Evolutionary conservation across 140 eudicot genomes (phyloP).

Genomic region (Bidens hawaiensis): DNA sequence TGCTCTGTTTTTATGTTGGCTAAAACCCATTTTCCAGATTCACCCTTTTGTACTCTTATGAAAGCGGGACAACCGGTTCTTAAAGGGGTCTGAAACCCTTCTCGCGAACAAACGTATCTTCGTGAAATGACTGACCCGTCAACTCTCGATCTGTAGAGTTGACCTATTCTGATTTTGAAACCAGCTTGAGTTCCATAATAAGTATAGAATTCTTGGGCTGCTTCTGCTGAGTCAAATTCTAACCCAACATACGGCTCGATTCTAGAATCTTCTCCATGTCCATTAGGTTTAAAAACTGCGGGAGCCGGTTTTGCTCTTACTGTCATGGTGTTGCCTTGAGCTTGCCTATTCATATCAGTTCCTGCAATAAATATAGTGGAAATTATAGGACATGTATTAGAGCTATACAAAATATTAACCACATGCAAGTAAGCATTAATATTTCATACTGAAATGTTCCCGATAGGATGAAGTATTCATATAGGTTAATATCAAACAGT

Average conservation of each 20-base stretch:
- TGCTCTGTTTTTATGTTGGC: conserved; percentile 15
- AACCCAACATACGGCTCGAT: conserved; percentile 39
- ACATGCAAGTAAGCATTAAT: neutral
- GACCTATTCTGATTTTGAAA: too few relatives aligned
- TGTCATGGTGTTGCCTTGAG: too few relatives aligned
- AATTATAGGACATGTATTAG: conserved; percentile 1
- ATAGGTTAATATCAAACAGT: too few relatives aligned
- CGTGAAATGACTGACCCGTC: conserved; percentile 41
- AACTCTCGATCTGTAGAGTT: neutral
- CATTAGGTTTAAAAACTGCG: neutral
- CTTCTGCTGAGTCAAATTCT: conserved; percentile 44
- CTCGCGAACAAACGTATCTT: conserved; percentile 23
- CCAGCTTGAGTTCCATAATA: conserved; percentile 1
- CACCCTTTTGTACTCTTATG: conserved; percentile 39
- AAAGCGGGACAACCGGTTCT: conserved; percentile 31
- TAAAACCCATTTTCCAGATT: neutral
- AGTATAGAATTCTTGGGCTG: conserved; percentile 39
- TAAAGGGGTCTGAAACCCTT: too few relatives aligned
- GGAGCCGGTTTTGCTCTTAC: conserved; percentile 8
- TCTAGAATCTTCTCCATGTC: conserved; percentile 7
- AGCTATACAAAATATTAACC: neutral
- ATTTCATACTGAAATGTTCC: conserved; percentile 2
- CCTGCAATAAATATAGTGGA: neutral
- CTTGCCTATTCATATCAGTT: too few relatives aligned
- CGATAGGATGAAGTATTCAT: neutral